Evolutionary conservation across 2,329 filamentous ascomycete genomes (phyloP), one percentile per base, ranked within the genome.

Genomic region (Cercospora sp.): DNA sequence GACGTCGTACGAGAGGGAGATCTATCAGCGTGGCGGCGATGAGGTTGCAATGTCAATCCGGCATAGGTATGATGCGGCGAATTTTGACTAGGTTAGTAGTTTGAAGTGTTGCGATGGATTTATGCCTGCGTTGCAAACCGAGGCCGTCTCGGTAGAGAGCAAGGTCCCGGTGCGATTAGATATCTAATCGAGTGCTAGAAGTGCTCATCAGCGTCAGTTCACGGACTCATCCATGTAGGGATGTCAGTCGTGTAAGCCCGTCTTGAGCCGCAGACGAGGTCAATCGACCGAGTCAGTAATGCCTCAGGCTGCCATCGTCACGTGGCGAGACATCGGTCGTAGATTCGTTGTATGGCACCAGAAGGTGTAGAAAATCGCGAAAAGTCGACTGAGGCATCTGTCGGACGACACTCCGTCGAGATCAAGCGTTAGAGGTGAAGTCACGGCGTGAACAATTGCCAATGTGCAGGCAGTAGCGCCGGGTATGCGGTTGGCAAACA

Each of bases 381-480:
- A 10, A 45, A 45, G 42, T 45, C 42, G 42, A 45, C 5, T 45
- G n/a, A 16, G 1, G 0, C 0, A 20, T 45, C 42, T 45, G 0
- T 45, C 42, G n/a, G n/a, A 20, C 16, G n/a, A 45, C 42, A 20
- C 42, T 45, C 3, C 42, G n/a, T 45, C n/a, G 9, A n/a, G 51
- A 30, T 30, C 7, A 16, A 12, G 51, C 42, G n/a, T 2, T n/a
- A 45, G 42, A 10, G 8, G 7, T 45, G 42, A 45, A 45, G 42
- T 45, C 33, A 39, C 33, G 5, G 33, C 33, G 33, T 39, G 33
- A 45, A n/a, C 18, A 45, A 20, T 45, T 45, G 42, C 42, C 42
- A 45, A 45, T 45, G 18, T 45, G 42, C 42, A 45, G 51, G 13
- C 23, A 30, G 51, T 61, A 61, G 59, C 59, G 59, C 26, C 59